Conservation (phyloP, 2,329 filamentous ascomycete species). For the Fusarium sp. region DNA sequence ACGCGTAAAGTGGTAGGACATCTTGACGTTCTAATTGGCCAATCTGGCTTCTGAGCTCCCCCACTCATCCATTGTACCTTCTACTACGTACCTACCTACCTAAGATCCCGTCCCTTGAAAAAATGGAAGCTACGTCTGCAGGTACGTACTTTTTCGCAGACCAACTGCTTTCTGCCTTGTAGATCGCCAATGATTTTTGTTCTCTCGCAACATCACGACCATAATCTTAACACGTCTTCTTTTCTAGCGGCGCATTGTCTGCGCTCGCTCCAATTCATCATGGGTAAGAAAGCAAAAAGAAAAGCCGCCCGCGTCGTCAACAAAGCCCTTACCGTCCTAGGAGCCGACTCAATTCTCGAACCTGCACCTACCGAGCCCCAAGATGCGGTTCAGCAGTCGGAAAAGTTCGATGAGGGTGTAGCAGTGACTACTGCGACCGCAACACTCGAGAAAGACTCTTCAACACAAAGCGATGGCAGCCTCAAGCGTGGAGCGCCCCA, state of each 20-base stretch:
- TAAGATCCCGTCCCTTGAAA: conserved; percentile 8
- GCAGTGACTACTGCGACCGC: conserved; percentile 17
- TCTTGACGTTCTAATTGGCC: not conserved
- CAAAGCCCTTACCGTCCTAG: conserved; percentile 41
- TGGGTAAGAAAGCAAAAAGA: conserved; percentile 47
- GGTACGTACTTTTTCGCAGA: conserved; percentile 39
- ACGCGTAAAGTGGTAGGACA: conserved; percentile 11
- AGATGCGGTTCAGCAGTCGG: conserved; percentile 20
- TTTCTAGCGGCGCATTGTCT: conserved; percentile 22
- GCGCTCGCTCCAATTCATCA: conserved; percentile 31
- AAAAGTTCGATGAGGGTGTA: conserved; percentile 21
- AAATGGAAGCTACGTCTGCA: not conserved
- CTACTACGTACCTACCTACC: not conserved
- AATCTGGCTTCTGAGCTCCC: conserved; percentile 2
- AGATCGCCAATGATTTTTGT: conserved; percentile 27
- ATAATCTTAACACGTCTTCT: conserved; percentile 2
- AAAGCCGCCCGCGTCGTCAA: conserved; percentile 26
- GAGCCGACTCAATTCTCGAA: conserved; percentile 27
- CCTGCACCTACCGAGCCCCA: conserved; percentile 11
- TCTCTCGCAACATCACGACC: conserved; percentile 21
- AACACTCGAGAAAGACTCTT: conserved; percentile 29
- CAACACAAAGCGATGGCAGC: conserved; percentile 56
- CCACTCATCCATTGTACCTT: too few relatives aligned
- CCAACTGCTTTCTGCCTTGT: conserved; percentile 17
- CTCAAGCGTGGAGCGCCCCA: conserved; percentile 67